A percentile compares a stretch with the other conserved stretches of the same genome.
These are phyloP conservation scores for Leishmania major DNA, from an alignment of 208 protist genomes.

Conservation along the genomic window DNA sequence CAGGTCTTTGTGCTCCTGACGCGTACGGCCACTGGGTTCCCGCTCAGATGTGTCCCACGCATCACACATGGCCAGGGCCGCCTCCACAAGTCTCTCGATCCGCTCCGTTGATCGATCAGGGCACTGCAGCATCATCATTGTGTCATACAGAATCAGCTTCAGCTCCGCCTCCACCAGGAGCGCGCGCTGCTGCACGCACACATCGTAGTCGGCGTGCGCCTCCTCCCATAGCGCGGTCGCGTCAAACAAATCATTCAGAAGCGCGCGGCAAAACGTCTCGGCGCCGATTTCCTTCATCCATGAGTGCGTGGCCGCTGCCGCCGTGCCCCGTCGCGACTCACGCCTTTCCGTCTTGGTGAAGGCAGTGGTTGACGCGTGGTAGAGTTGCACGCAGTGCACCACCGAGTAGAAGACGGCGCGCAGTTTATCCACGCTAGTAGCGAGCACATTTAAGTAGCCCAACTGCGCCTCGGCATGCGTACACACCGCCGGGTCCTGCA, in stretches of 20 bases:
- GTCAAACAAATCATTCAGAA: conserved; percentile 45
- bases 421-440: conserved; percentile 32
- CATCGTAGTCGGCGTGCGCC: background rate
- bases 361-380: conserved; percentile 10
- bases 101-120: conserved; percentile 11
- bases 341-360: conserved; percentile 36
- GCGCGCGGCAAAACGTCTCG: conserved; percentile 25
- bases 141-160: conserved; percentile 35
- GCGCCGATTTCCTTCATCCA: conserved; percentile 36
- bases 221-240: conserved; percentile 25
- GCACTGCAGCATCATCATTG: conserved; percentile 16
- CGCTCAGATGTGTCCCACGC: background rate
- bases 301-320: background rate
- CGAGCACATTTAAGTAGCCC: conserved; percentile 3
- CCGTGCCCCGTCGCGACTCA: conserved; percentile 5
- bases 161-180: conserved; percentile 39
- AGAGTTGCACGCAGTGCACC: conserved; percentile 45
- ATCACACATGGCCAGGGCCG: conserved; percentile 26
- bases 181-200: conserved; percentile 15
- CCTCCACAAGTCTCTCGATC: conserved; percentile 31
- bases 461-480: background rate
- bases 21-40: background rate
- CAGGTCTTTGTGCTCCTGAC: background rate
- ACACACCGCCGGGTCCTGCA: background rate
- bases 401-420: conserved; percentile 41